Evolutionary conservation across 805 yeast genomes (phyloP), one percentile per base, ranked within the genome.

Genomic region (Nakazawaea molendinolei): DNA sequence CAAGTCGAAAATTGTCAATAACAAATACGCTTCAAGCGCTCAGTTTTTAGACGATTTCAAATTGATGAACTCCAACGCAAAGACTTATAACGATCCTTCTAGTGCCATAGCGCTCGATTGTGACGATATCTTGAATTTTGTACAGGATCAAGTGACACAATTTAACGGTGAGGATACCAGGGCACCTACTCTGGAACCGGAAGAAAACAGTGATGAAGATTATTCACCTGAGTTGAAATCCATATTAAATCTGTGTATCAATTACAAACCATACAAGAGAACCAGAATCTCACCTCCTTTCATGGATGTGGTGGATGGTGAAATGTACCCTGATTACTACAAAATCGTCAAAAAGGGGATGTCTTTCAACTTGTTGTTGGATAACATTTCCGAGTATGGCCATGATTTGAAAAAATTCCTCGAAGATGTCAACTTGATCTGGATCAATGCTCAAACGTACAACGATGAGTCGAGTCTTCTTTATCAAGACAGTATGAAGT

Each of bases 261-360:
- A 58, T 34, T 63, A 64, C 45, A 69, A 69, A 36, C 65, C 65
- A 31, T 63, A 71, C 5, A 74, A 69, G 15, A 61, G 72, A 21
- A 74, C 75, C 9, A 55, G 61, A 32, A 63, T 81, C 27, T 71
- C 83, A 41, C 82, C 71, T 10, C 84, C 94, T 1, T 89, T 87
- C 52, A 53, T 82, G 61, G 83, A 78, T 22, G 79, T 77, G 38
- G 92, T 90, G 2, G 76, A 77, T 49, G 71, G 69, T 22, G 71
- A 72, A 10, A 74, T 71, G 40, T 80, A 82, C 48, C 95, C 95
- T 1, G 95, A 84, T 49, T 89, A 89, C 60, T 79, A 79, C 58
- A 69, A 74, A 44, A 62, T 83, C 5, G 78, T 90, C 29, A 69
- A 74, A 44, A 63, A 70, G 36, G 95, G 95, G 10, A 82, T 86